Conservation (phyloP, 768 basidiomycete genomes). For the Serendipita indica region DNA sequence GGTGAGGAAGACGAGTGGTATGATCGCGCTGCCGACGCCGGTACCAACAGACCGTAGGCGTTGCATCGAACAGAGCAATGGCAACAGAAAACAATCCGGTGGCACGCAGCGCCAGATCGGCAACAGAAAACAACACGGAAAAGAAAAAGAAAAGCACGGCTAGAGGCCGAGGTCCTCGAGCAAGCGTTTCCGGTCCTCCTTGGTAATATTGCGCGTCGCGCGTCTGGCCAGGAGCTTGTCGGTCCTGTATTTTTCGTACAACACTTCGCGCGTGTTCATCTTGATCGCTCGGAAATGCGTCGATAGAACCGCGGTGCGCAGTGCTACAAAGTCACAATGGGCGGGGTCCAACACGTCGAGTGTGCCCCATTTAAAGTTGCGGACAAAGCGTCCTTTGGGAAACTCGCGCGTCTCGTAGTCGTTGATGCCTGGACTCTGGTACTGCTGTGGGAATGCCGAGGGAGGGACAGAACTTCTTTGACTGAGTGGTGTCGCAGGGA, state of each 20-base stretch:
- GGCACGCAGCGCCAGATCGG: too few relatives aligned
- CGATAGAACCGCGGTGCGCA: slow-evolving; percentile 70
- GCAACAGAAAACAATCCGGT: too few relatives aligned
- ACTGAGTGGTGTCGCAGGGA: slow-evolving; percentile 8
- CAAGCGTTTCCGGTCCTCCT: slow-evolving; percentile 56
- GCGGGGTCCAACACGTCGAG: slow-evolving; percentile 73
- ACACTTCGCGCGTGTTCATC: slow-evolving; percentile 67
- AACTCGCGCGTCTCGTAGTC: slow-evolving; percentile 44
- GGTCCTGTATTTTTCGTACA: slow-evolving; percentile 88
- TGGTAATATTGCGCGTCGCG: slow-evolving; percentile 63
- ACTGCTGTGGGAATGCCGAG: slow-evolving; percentile 2
- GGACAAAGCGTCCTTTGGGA: slow-evolving; percentile 56
- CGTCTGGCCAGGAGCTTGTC: slow-evolving; percentile 80
- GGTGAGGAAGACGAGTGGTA: too few relatives aligned
- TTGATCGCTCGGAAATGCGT: slow-evolving; percentile 69
- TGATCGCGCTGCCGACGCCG: too few relatives aligned
- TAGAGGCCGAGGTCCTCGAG: slow-evolving; percentile 33
- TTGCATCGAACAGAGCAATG: too few relatives aligned
- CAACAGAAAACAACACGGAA: too few relatives aligned
- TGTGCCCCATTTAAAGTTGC: slow-evolving; percentile 79
- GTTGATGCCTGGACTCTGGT: slow-evolving; percentile 25
- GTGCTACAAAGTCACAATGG: slow-evolving; percentile 77
- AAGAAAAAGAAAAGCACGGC: not conserved
- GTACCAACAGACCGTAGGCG: too few relatives aligned
- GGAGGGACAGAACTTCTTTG: slow-evolving; percentile 10